Evolutionary conservation across 2,329 filamentous ascomycete species (phyloP).

Genomic region (Daldinia sp.): DNA sequence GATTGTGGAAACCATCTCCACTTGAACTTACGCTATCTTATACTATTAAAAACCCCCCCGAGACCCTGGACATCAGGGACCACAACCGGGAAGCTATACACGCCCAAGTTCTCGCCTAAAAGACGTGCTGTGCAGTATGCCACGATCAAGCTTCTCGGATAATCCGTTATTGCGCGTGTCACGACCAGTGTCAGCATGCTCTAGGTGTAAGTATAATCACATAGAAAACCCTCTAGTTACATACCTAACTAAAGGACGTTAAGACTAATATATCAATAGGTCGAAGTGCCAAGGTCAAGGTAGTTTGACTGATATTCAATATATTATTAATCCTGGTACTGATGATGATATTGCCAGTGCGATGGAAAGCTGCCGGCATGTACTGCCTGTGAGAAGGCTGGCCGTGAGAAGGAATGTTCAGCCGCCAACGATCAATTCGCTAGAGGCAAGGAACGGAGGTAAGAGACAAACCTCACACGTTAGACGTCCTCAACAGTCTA

Average conservation of each 20-base stretch:
- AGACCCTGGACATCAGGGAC: constrained; percentile 32
- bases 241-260: constrained; percentile 11
- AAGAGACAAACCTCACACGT: constrained; percentile 36
- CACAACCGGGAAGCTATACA: constrained; percentile 29
- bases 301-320: constrained; percentile 49
- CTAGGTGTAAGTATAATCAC: constrained; percentile 68
- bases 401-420: constrained; percentile 87
- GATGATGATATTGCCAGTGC: constrained; percentile 66
- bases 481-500: constrained; percentile 18
- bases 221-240: constrained; percentile 13
- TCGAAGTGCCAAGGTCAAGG: constrained; percentile 93
- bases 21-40: constrained; percentile 36
- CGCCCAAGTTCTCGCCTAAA: constrained; percentile 29
- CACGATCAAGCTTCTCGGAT: constrained; percentile 57
- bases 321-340: constrained; percentile 11
- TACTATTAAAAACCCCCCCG: constrained; percentile 31
- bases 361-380: constrained; percentile 96
- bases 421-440: constrained; percentile 97
- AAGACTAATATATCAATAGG: constrained; percentile 56
- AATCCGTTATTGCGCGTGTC: constrained; percentile 77
- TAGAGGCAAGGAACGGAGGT: constrained; percentile 92
- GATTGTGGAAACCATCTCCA: constrained; percentile 38
- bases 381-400: constrained; percentile 93
- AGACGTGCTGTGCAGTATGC: constrained; percentile 49
- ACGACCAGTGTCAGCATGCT: constrained; percentile 82